Evolutionary conservation across 768 basidiomycete species (phyloP), one percentile per base, ranked within the genome.

Genomic region (Gelatoporia subvermispora): DNA sequence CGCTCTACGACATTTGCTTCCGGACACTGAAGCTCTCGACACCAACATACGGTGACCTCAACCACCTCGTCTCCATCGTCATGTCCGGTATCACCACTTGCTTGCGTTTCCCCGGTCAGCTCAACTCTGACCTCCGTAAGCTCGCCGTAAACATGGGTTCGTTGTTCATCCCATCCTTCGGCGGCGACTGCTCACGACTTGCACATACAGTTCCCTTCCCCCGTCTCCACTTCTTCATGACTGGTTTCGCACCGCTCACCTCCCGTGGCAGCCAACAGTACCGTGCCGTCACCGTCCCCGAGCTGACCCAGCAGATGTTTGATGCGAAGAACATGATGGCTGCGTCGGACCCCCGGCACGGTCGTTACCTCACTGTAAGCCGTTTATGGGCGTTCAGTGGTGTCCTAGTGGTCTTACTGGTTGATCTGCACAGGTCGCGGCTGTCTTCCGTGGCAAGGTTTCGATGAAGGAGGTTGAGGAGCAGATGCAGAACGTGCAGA

Each of bases 251-350:
- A 51, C 94, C 94, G 25, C 74, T 98, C 51, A 95, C 93, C 42
- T 90, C 96, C 31, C 88, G 93, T 35, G 92, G 92, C 45, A 92
- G 88, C 67, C 89, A 91, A 60, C 86, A 92, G 61, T 99, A 93
- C 79, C 90, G 96, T 53, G 93, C 93, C 34, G 91, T 98, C 61
- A 91, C 90, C 49, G 94, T 99, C 35, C 93, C 96, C 25, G 96
- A 99, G 70, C 79, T 99, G 52, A 97, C 96, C 8, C 88, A 93
- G 65, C 96, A 99, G 64, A 98, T 98, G 94, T 99, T 98, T 69
- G 95, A 97, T 61, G 91, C 93, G 39, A 97, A 96, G 83, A 97
- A 97, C 85, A 94, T 95, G 92, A 95, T 97, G 93, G 93, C 94
- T 59, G 96, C 96, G 20, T 89, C 89, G 20, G 93, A 97, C 74